Percentiles rank a stretch among this genome's conserved stretches.
These are phyloP conservation scores for Heteromeles arbutifolia DNA, from an alignment of 306 rosid genomes.

Conservation along the genomic window DNA sequence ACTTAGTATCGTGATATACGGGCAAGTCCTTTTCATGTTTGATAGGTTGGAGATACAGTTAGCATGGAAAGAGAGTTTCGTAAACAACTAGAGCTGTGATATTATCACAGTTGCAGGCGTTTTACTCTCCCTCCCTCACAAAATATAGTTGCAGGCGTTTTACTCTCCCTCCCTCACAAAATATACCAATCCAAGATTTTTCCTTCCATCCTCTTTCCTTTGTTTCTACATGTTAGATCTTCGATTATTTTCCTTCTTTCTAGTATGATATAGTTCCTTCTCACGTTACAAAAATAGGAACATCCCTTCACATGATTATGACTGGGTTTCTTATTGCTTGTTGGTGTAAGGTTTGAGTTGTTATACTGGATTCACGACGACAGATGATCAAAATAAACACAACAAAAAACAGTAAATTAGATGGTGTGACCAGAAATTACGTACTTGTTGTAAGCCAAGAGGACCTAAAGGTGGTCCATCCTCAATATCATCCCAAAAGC, in stretches of 20 bases:
- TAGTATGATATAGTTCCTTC: neutral
- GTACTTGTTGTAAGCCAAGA: slow-evolving; percentile 91
- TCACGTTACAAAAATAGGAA: neutral
- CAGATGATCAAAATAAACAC: neutral
- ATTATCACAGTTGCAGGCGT: neutral
- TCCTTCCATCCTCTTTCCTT: neutral
- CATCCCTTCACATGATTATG: neutral
- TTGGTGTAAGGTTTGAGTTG: neutral
- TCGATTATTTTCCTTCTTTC: neutral
- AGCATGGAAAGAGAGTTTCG: neutral
- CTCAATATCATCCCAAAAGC: slow-evolving; percentile 99
- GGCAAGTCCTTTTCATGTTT: neutral
- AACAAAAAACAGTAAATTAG: neutral
- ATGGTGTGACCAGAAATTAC: neutral
- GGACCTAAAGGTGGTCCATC: slow-evolving; percentile 94
- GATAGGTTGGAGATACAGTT: neutral
- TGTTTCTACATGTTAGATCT: neutral
- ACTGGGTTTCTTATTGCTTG: neutral
- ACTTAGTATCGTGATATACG: neutral
- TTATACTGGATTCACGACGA: neutral
- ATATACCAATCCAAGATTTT: neutral
- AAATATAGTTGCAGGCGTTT: no score
- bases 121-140: neutral
- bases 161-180: neutral
- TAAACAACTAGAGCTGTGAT: neutral